Percentiles rank a stretch among this genome's conserved stretches.
Conservation (phyloP, 371 early-diverging fungal species). For the Dichotomocladium elegans region DNA sequence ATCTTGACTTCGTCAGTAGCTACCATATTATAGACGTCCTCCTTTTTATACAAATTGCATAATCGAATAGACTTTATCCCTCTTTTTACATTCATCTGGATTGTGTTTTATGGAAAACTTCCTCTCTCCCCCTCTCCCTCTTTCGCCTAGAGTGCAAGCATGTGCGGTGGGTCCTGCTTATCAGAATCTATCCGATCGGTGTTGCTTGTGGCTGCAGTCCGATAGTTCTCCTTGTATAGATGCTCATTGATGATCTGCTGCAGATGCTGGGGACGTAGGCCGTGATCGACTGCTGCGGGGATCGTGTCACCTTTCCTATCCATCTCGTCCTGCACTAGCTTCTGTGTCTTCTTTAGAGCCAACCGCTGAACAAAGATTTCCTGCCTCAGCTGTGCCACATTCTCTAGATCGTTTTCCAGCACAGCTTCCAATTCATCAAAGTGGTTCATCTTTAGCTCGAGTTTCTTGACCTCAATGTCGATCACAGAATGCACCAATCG, state of each 20-base stretch:
- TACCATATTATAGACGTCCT: not conserved
- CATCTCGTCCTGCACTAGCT: constrained; percentile 50
- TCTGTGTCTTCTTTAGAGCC: constrained; percentile 53
- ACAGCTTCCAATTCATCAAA: constrained; percentile 89
- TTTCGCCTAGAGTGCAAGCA: not conserved
- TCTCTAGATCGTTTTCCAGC: constrained; percentile 79
- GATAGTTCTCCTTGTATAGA: constrained; percentile 36
- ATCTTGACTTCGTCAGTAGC: not conserved
- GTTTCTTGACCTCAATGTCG: constrained; percentile 80
- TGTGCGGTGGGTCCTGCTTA: not conserved
- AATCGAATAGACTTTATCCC: too few species aligned
- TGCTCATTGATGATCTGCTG: constrained; percentile 30
- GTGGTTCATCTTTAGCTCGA: constrained; percentile 88
- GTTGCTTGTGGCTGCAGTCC: not conserved
- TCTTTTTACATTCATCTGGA: not conserved
- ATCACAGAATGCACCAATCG: constrained; percentile 76
- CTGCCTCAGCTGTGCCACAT: constrained; percentile 80
- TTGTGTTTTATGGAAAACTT: not conserved
- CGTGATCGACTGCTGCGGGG: constrained; percentile 30
- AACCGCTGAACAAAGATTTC: constrained; percentile 78
- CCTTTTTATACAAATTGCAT: not conserved
- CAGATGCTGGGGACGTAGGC: constrained; percentile 36
- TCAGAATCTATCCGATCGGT: not conserved
- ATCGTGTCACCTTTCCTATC: constrained; percentile 26
- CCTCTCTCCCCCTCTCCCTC: too few species aligned